These are phyloP conservation scores for Alectoria sarmentosa DNA, from an alignment of 495 filamentous ascomycete genomes.

Conservation along the genomic window DNA sequence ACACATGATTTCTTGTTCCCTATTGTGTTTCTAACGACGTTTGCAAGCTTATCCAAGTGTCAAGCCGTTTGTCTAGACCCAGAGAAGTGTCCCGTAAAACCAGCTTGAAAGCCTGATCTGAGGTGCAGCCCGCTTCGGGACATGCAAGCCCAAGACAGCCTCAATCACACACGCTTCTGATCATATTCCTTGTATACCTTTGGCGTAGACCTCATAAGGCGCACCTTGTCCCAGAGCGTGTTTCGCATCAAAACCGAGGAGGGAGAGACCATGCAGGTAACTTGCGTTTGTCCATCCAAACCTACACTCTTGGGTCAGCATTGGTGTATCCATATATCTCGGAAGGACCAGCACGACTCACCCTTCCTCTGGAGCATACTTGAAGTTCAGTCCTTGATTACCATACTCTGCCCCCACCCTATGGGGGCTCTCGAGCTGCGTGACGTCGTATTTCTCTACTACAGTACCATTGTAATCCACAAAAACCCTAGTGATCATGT, in stretches of 20 bases:
- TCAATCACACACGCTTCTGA: not conserved
- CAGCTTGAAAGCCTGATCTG: not conserved
- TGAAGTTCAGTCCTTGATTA: constrained; percentile 91
- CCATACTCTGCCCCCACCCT: constrained; percentile 94
- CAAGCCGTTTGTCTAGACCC: no score
- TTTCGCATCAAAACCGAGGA: constrained; percentile 76
- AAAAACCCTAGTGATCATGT: constrained; percentile 96
- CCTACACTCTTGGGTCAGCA: constrained; percentile 43
- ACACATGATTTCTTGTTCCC: not conserved
- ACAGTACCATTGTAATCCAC: constrained; percentile 96
- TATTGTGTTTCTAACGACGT: not conserved
- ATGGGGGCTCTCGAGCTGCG: constrained; percentile 78
- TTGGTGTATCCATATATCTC: not conserved
- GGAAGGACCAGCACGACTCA: constrained; percentile 42
- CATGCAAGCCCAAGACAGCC: not conserved
- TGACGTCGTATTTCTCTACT: constrained; percentile 98
- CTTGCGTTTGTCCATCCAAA: constrained; percentile 99
- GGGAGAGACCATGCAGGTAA: constrained; percentile 80
- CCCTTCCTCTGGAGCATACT: constrained; percentile 92
- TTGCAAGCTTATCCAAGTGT: not conserved
- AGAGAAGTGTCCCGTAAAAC: not conserved
- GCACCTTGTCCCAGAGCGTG: constrained; percentile 80
- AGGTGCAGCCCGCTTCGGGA: not conserved
- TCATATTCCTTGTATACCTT: not conserved
- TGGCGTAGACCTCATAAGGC: constrained; percentile 60